phyloP scores from a whole-genome alignment of 2,329 filamentous ascomycete genomes.

The Bipolaris sorokiniana region DNA sequence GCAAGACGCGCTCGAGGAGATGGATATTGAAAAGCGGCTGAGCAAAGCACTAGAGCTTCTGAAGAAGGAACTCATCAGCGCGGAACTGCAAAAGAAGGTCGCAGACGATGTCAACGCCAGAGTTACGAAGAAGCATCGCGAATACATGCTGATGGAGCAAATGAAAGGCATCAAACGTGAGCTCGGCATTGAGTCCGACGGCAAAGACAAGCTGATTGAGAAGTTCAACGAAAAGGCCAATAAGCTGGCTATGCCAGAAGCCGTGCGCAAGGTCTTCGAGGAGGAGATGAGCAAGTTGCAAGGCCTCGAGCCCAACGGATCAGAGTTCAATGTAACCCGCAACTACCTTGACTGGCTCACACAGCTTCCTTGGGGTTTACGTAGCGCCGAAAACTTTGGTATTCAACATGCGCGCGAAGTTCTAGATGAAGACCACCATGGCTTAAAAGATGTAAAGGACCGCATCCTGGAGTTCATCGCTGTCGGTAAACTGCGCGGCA shows the following conservation, averaged over 20 bases:
- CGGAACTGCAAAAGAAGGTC: constrained; percentile 95
- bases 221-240: constrained; percentile 95
- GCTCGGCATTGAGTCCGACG: constrained; percentile 94
- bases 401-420: constrained; percentile 90
- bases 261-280: constrained; percentile 96
- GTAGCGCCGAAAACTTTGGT: constrained; percentile 94
- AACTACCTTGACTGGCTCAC: constrained; percentile 99
- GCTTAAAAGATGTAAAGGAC: constrained; percentile 97
- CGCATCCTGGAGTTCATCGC: constrained; percentile 98
- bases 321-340: constrained; percentile 96
- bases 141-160: constrained; percentile 99
- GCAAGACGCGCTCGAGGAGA: constrained; percentile 85
- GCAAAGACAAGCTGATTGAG: constrained; percentile 97
- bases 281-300: constrained; percentile 97
- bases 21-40: constrained; percentile 91
- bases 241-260: constrained; percentile 95
- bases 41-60: constrained; percentile 89
- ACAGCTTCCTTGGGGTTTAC: constrained; percentile 95
- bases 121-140: constrained; percentile 94
- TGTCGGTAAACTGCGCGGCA: constrained; percentile 93
- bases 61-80: constrained; percentile 99
- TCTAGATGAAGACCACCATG: constrained; percentile 95
- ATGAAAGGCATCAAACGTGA: constrained; percentile 98
- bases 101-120: constrained; percentile 97
- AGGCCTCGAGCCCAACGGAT: constrained; percentile 92